Conservation (phyloP, 2,329 filamentous ascomycete species). For the Cladophialophora bantiana region DNA sequence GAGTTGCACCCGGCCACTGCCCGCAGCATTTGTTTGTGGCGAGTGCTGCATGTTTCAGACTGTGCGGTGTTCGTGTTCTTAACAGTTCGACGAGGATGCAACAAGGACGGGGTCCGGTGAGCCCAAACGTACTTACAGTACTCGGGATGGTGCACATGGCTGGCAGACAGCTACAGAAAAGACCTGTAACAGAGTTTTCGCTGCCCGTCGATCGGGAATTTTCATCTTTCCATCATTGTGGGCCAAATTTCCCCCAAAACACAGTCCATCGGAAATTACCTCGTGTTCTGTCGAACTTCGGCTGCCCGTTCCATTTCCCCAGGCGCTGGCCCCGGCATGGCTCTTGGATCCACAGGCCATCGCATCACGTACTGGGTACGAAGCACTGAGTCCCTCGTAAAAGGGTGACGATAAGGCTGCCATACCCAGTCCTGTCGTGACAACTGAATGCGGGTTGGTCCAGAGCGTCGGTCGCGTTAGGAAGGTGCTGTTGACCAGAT, state of each 20-base stretch:
- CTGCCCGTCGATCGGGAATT: not conserved
- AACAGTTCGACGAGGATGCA: not conserved
- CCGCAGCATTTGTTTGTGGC: conserved; percentile 8
- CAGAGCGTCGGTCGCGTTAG: not conserved
- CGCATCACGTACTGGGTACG: conserved; percentile 8
- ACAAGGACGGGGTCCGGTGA: not conserved
- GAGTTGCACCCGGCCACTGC: not conserved
- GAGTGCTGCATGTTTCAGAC: conserved; percentile 10
- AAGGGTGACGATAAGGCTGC: not conserved
- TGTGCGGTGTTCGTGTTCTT: not conserved
- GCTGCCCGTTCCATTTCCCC: conserved; percentile 7
- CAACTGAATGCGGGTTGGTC: not conserved
- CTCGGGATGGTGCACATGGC: not conserved
- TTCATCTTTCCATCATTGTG: conserved; percentile 15
- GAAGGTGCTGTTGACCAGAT: not conserved
- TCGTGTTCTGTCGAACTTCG: conserved; percentile 13
- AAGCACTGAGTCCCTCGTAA: not conserved
- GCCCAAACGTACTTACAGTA: too few relatives aligned
- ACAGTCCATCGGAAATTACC: conserved; percentile 20
- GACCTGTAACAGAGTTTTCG: not conserved
- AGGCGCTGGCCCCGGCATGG: not conserved
- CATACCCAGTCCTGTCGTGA: not conserved
- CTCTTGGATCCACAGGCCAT: not conserved
- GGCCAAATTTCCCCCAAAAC: conserved; percentile 17
- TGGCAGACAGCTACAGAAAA: not conserved